phyloP scores from a whole-genome alignment of 495 filamentous ascomycete genomes.

The Penicillium alfredii region DNA sequence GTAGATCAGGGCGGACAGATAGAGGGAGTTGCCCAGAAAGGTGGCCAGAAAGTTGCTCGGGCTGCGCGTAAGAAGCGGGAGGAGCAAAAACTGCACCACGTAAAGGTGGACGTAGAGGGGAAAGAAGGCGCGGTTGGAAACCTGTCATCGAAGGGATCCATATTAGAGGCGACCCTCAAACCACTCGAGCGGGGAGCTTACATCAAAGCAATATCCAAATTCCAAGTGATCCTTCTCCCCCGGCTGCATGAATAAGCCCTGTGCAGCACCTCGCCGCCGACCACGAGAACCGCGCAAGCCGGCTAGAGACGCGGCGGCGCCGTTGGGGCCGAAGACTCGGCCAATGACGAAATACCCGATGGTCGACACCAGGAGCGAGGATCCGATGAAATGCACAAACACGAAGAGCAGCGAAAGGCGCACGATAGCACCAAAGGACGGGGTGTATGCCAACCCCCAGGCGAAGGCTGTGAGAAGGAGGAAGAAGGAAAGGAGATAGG shows the following conservation, averaged over 20 bases:
- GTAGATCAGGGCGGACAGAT: constrained; percentile 62
- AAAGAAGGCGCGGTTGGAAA: constrained; percentile 68
- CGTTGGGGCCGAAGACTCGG: constrained; percentile 53
- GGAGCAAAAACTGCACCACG: constrained; percentile 65
- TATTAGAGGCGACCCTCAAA: no score
- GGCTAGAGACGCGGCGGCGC: constrained; percentile 35
- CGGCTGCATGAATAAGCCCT: constrained; percentile 52
- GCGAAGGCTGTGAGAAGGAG: constrained; percentile 65
- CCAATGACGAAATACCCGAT: constrained; percentile 61
- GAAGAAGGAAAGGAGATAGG: constrained; percentile 71
- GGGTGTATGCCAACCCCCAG: constrained; percentile 66
- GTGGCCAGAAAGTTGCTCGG: constrained; percentile 50
- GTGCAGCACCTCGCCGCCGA: constrained; percentile 44
- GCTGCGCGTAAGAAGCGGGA: constrained; percentile 49
- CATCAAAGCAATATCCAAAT: constrained; percentile 78
- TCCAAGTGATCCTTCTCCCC: constrained; percentile 56
- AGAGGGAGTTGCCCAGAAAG: constrained; percentile 66
- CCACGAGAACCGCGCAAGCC: constrained; percentile 39
- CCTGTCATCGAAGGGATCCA: constrained; percentile 31
- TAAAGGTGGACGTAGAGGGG: constrained; percentile 70
- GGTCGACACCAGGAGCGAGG: constrained; percentile 55
- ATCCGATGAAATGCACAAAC: constrained; percentile 60
- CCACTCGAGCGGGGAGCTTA: constrained; percentile 35
- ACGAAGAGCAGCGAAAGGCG: constrained; percentile 58
- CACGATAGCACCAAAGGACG: constrained; percentile 49